These are phyloP conservation scores for Agrocybe pediades DNA, from an alignment of 768 basidiomycete species.

Conservation along the genomic window DNA sequence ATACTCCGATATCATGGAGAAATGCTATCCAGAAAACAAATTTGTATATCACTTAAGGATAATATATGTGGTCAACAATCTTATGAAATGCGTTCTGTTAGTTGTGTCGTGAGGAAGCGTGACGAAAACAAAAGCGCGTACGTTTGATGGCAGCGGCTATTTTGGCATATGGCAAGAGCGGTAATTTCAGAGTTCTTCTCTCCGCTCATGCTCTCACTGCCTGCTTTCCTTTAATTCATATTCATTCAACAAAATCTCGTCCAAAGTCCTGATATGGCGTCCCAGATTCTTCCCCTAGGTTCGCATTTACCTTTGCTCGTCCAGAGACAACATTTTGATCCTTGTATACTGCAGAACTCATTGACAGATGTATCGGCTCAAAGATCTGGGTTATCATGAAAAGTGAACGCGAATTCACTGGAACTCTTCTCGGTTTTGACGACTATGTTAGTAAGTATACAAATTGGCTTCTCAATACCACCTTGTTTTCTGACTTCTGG, in stretches of 20 bases:
- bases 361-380: slow-evolving; percentile 97
- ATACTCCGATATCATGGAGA: neutral
- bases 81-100: neutral
- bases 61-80: too few species aligned
- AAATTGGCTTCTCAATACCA: neutral
- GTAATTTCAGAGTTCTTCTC: neutral
- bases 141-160: neutral
- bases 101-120: neutral
- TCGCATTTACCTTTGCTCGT: slow-evolving; percentile 11
- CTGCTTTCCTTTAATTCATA: neutral
- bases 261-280: slow-evolving; percentile 61
- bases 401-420: slow-evolving; percentile 94
- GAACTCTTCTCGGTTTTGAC: slow-evolving; percentile 93
- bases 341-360: slow-evolving; percentile 63
- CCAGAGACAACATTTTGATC: neutral
- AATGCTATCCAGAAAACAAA: too few species aligned
- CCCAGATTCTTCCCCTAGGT: slow-evolving; percentile 94
- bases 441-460: slow-evolving; percentile 99
- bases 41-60: too few species aligned
- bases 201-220: slow-evolving; percentile 5
- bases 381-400: slow-evolving; percentile 99
- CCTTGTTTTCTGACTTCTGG: slow-evolving; percentile 1
- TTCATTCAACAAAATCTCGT: neutral
- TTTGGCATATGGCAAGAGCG: neutral
- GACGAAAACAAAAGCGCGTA: neutral